Conservation (phyloP, 331 rosid genomes). For the Saraca asoca region DNA sequence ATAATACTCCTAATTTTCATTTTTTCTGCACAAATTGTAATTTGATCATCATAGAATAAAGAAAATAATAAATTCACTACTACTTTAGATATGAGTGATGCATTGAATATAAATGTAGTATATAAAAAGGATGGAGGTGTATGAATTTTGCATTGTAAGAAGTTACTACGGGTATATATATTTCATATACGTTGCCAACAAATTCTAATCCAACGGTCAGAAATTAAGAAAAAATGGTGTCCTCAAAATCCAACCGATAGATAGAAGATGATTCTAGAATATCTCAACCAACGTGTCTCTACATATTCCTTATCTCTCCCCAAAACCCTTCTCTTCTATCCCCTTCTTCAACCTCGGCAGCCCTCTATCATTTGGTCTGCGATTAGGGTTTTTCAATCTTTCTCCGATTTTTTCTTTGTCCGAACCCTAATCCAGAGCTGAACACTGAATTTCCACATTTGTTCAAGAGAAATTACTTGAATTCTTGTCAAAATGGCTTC, state of each 20-base stretch:
- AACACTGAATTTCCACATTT: no score
- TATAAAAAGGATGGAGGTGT: no score
- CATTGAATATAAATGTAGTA: no score
- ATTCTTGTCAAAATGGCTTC: slow-evolving; percentile 39
- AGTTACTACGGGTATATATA: no score
- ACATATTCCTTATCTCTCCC: slow-evolving; percentile 42
- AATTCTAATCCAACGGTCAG: slow-evolving; percentile 24
- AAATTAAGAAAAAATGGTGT: not conserved
- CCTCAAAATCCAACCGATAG: slow-evolving; percentile 14
- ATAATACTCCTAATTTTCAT: no score
- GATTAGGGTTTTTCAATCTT: slow-evolving; percentile 6
- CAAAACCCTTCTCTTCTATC: slow-evolving; percentile 17
- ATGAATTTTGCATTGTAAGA: no score
- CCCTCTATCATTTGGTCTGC: not conserved
- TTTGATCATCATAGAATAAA: no score
- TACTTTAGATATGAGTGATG: no score
- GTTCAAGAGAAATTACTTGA: not conserved
- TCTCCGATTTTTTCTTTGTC: not conserved
- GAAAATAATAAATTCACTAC: no score
- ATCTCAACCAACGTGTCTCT: slow-evolving; percentile 38
- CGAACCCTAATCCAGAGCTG: no score
- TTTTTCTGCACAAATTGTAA: no score
- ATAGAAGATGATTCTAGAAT: slow-evolving; percentile 52
- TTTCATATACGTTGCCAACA: no score
- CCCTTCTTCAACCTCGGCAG: not conserved